Percentiles rank a stretch among this genome's conserved stretches.
phyloP scores from a whole-genome alignment of 2,329 filamentous ascomycete species.

The Fusarium abutilonis region DNA sequence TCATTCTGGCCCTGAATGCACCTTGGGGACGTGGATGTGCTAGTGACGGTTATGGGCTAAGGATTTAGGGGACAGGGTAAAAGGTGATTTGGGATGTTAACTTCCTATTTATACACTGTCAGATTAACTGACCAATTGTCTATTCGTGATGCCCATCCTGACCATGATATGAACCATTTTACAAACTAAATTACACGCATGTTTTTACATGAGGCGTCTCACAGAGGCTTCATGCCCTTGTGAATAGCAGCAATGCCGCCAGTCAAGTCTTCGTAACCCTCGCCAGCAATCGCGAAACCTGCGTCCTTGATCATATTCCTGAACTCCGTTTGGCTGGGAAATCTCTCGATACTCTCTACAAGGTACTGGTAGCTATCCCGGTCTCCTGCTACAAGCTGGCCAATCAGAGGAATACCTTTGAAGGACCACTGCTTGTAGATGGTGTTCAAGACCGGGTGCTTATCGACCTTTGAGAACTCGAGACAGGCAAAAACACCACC shows the following conservation, averaged over 20 bases:
- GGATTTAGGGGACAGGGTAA: conserved; percentile 30
- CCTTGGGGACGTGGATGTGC: conserved; percentile 31
- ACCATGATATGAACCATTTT: conserved; percentile 19
- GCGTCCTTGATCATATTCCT: conserved; percentile 83
- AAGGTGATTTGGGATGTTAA: conserved; percentile 38
- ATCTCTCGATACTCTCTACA: conserved; percentile 95
- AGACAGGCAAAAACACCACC: conserved; percentile 96
- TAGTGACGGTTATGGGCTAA: conserved; percentile 31
- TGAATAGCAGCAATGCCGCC: conserved; percentile 95
- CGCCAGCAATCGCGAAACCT: conserved; percentile 84
- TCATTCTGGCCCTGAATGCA: conserved; percentile 42
- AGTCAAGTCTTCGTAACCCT: conserved; percentile 89
- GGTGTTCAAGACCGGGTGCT: conserved; percentile 79
- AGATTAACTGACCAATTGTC: conserved; percentile 15
- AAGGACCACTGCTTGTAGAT: conserved; percentile 98
- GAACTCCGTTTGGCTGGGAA: conserved; percentile 88
- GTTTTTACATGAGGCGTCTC: conserved; percentile 16
- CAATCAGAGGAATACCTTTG: conserved; percentile 90
- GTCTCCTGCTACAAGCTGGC: conserved; percentile 92
- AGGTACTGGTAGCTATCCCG: conserved; percentile 97
- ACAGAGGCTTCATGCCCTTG: conserved; percentile 87
- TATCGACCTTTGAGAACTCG: conserved; percentile 88
- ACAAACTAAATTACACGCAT: conserved; percentile 40
- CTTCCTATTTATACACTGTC: conserved; percentile 42
- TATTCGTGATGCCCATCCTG: conserved; percentile 24